Base-by-base conservation (phyloP, 2,329 filamentous ascomycete species). In the Neonectria ditissima region DNA sequence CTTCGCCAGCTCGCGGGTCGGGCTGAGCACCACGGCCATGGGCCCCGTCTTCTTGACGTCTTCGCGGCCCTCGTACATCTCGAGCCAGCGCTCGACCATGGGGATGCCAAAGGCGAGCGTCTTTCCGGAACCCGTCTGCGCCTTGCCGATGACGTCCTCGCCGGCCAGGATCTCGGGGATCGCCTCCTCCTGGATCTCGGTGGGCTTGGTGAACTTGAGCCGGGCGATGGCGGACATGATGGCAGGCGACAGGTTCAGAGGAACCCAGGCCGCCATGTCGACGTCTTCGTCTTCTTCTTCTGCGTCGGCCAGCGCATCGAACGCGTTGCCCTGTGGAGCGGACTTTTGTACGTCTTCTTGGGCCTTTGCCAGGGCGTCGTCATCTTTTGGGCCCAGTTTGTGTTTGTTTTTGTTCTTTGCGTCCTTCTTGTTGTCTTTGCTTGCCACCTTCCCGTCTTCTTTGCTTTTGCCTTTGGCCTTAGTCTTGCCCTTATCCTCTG, bases 61-160 rank as follows among this genome's bases (percentile, higher is more conserved):
- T 18, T 77, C 74, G 22, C 74, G 73, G 14, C 76, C 77, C 44
- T 78, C 77, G 26, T 77, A 78, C 59, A 75, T 75, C 63, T 87
- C 85, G 39, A 99, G 80, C 84, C 91, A 97, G 59, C 87, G 85
- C 78, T 99, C 94, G 10, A 98, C 83, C 59, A 99, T 96, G 0
- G 96, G 96, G 66, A 99, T 94, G 1, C 91, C 93, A 78, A 97
- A 99, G 0, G 96, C 95, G 47, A 99, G 82, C 0, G 96, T 99
- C 80, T 99, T 99, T 71, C 96, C 96, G 14, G 96, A 98, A 69
- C 96, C 96, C 0, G 96, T 99, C 11, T 95, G 91, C 2, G 96
- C 96, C 80, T 99, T 99, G 44, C 96, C 96, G 67, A 99, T 92
- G 16, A 98, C 91, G 78, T 99, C 95, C 75, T 92, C 92, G 0